A percentile compares a stretch with the other conserved stretches of the same genome.
These are phyloP conservation scores for Linum lewisii DNA, from an alignment of 345 rosid genomes.

Conservation along the genomic window DNA sequence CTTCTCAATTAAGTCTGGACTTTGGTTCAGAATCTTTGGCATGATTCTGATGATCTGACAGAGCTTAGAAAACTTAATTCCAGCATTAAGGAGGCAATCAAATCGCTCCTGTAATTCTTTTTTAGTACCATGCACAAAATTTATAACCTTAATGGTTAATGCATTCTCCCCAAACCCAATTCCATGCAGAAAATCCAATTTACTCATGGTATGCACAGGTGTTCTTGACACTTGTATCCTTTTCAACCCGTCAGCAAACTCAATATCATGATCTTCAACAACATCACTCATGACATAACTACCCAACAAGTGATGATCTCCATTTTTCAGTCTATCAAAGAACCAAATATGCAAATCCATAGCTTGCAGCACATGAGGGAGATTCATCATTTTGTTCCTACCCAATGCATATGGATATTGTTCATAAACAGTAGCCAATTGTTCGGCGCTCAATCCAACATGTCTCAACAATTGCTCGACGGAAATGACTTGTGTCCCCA, in stretches of 20 bases:
- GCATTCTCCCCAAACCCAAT: slow-evolving; percentile 63
- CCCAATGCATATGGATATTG: slow-evolving; percentile 21
- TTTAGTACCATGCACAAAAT: slow-evolving; percentile 39
- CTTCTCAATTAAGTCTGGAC: slow-evolving; percentile 31
- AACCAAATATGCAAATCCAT: slow-evolving; percentile 36
- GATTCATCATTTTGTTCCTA: slow-evolving; percentile 38
- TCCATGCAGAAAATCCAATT: slow-evolving; percentile 42
- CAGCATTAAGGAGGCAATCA: slow-evolving; percentile 29
- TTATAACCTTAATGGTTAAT: slow-evolving; percentile 34
- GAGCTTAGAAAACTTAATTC: slow-evolving; percentile 39
- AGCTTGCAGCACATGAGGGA: slow-evolving; percentile 38
- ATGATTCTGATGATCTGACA: slow-evolving; percentile 31
- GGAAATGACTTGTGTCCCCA: slow-evolving; percentile 32
- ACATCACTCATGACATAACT: slow-evolving; percentile 33
- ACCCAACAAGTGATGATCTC: slow-evolving; percentile 31
- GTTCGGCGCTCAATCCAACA: slow-evolving; percentile 35
- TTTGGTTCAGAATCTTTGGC: slow-evolving; percentile 59
- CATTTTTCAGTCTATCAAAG: slow-evolving; percentile 34
- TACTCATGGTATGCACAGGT: slow-evolving; percentile 32
- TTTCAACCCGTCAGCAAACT: slow-evolving; percentile 33
- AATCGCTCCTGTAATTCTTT: slow-evolving; percentile 43
- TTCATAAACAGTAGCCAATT: slow-evolving; percentile 18
- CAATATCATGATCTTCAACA: slow-evolving; percentile 33
- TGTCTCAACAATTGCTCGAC: slow-evolving; percentile 38
- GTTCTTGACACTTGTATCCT: slow-evolving; percentile 28